Percentiles rank a stretch among this genome's conserved stretches.
These are phyloP conservation scores for Coemansia sp. DNA, from an alignment of 192 early-diverging fungal genomes.

Conservation along the genomic window DNA sequence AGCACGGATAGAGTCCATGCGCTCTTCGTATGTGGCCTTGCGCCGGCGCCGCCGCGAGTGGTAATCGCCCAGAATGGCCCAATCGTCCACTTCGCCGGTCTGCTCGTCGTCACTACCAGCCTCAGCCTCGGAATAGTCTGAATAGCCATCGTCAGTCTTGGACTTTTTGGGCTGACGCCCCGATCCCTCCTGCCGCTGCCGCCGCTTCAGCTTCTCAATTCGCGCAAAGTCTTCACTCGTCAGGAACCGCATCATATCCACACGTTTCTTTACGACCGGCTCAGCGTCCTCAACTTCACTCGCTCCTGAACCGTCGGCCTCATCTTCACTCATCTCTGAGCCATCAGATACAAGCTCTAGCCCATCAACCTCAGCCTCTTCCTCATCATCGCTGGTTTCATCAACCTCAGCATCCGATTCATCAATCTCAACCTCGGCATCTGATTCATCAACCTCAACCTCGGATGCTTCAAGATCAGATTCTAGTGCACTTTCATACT, in stretches of 20 bases:
- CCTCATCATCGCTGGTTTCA: conserved; percentile 41
- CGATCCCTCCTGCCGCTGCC: conserved; percentile 44
- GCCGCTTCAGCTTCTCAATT: conserved; percentile 73
- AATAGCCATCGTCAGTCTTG: conserved; percentile 2
- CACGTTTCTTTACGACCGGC: conserved; percentile 50
- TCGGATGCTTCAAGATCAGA: conserved; percentile 2
- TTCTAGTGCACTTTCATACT: conserved; percentile 19
- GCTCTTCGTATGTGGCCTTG: conserved; percentile 91
- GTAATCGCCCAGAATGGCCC: conserved; percentile 55
- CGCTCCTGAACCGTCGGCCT: conserved; percentile 13
- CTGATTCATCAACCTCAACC: conserved; percentile 1
- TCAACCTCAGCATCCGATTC: conserved; percentile 13
- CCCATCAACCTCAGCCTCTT: conserved; percentile 21
- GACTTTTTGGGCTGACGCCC: conserved; percentile 21
- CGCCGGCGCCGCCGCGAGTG: conserved; percentile 46
- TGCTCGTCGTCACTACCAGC: conserved; percentile 10
- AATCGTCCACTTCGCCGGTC: conserved; percentile 31
- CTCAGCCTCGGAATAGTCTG: conserved; percentile 7
- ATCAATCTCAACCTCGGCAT: conserved; percentile 41
- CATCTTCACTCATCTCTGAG: conserved; percentile 47
- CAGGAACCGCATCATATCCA: conserved; percentile 76
- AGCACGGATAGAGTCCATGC: conserved; percentile 80
- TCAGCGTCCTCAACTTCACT: conserved; percentile 51
- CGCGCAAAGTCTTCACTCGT: conserved; percentile 76
- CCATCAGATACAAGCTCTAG: conserved; percentile 14